A percentile compares a stretch with the other conserved stretches of the same genome.
Evolutionary conservation across 2,329 filamentous ascomycete species (phyloP).

Genomic region (Colletotrichum spinosum): DNA sequence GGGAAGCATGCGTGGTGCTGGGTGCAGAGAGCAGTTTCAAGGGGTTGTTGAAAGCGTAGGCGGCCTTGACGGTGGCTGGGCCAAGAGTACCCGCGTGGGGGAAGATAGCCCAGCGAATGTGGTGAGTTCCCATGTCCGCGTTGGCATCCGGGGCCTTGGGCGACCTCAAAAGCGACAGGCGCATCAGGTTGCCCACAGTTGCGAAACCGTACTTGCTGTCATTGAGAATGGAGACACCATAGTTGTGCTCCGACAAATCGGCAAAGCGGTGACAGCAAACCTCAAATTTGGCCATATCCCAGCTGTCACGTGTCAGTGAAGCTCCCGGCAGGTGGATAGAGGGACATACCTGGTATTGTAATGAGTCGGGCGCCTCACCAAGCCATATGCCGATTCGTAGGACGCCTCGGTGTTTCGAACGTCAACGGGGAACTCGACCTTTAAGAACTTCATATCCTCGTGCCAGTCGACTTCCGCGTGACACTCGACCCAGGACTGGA

Average conservation of each 20-base stretch:
- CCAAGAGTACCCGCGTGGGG: slow-evolving; percentile 82
- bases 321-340: too few species aligned
- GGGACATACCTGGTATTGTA: slow-evolving; percentile 83
- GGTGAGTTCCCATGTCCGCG: slow-evolving; percentile 92
- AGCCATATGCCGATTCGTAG: slow-evolving; percentile 95
- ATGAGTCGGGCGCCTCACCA: slow-evolving; percentile 90
- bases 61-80: slow-evolving; percentile 81
- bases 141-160: slow-evolving; percentile 94
- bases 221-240: slow-evolving; percentile 93
- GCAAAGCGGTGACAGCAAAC: slow-evolving; percentile 97
- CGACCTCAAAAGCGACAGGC: slow-evolving; percentile 84
- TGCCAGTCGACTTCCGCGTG: slow-evolving; percentile 94
- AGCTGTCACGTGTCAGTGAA: slow-evolving; percentile 55
- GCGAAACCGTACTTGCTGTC: slow-evolving; percentile 98
- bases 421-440: slow-evolving; percentile 97
- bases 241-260: slow-evolving; percentile 87
- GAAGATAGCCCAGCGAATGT: slow-evolving; percentile 90
- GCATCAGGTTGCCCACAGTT: slow-evolving; percentile 89
- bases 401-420: slow-evolving; percentile 91
- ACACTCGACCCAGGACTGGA: slow-evolving; percentile 80
- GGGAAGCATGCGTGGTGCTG: slow-evolving; percentile 42
- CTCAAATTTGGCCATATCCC: slow-evolving; percentile 98
- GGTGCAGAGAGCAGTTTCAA: slow-evolving; percentile 65
- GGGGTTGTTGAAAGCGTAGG: slow-evolving; percentile 91
- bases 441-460: slow-evolving; percentile 97